Conservation (phyloP, 2,329 filamentous ascomycete genomes). For the Neofusicoccum cordaticola region DNA sequence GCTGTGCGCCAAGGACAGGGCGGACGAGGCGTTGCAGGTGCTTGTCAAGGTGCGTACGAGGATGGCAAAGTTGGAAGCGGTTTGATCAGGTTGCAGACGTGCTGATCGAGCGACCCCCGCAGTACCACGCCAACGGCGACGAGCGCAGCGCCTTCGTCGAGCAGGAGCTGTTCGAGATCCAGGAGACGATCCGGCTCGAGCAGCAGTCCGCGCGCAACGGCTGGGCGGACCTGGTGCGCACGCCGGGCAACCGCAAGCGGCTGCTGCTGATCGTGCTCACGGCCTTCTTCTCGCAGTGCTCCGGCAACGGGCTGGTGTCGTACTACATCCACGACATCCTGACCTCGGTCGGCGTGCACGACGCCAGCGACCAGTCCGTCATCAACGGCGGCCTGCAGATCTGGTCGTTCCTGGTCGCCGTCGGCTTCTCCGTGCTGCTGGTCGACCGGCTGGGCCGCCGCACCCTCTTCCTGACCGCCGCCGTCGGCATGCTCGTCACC, state of each 20-base stretch:
- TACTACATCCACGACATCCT: slow-evolving; percentile 15
- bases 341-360: slow-evolving; percentile 1
- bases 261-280: slow-evolving; percentile 51
- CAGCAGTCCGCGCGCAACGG: slow-evolving; percentile 54
- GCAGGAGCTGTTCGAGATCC: slow-evolving; percentile 56
- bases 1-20: slow-evolving; percentile 25
- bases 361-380: background rate
- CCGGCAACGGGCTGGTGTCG: slow-evolving; percentile 8
- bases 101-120: slow-evolving; percentile 26
- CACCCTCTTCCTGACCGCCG: slow-evolving; percentile 31
- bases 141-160: slow-evolving; percentile 52
- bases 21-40: slow-evolving; percentile 40
- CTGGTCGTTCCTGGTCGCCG: slow-evolving; percentile 27
- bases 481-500: slow-evolving; percentile 24
- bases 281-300: slow-evolving; percentile 40
- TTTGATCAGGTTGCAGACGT: too few species aligned
- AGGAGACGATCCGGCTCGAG: slow-evolving; percentile 46
- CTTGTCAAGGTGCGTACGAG: slow-evolving; percentile 47
- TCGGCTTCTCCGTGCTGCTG: slow-evolving; percentile 32
- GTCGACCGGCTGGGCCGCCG: slow-evolving; percentile 33
- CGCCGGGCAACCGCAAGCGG: slow-evolving; percentile 48
- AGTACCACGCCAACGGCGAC: slow-evolving; percentile 48
- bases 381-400: slow-evolving; percentile 12
- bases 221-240: slow-evolving; percentile 54
- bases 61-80: too few species aligned